phyloP scores from a whole-genome alignment of 768 basidiomycete species.

The Auricularia sp. region DNA sequence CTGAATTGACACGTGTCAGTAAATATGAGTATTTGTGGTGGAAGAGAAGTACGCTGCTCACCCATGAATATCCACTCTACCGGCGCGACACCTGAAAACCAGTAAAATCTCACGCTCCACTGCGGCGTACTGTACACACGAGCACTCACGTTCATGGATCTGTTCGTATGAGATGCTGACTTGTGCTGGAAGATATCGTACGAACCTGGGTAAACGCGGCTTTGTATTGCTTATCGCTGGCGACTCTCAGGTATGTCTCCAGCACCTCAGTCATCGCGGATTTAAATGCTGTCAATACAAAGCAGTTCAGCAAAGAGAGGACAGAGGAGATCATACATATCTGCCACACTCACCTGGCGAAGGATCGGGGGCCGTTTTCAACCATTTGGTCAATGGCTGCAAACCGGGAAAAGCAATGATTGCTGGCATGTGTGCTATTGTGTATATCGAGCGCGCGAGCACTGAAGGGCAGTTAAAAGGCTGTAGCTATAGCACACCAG shows the following conservation, averaged over 20 bases:
- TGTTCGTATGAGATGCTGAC: constrained; percentile 13
- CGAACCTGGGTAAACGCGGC: constrained; percentile 35
- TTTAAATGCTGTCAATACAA: constrained; percentile 32
- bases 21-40: too few species aligned
- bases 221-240: constrained; percentile 7
- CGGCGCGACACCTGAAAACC: constrained; percentile 38
- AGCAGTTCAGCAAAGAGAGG: too few species aligned
- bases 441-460: not conserved
- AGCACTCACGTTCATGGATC: constrained; percentile 35
- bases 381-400: not conserved
- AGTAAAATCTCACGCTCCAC: too few species aligned
- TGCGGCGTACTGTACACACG: too few species aligned
- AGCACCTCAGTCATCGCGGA: constrained; percentile 44
- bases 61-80: constrained; percentile 77
- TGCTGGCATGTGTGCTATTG: not conserved
- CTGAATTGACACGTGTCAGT: constrained; percentile 25
- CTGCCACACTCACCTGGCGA: not conserved
- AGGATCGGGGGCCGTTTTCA: not conserved
- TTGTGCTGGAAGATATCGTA: too few species aligned
- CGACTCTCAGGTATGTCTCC: constrained; percentile 22
- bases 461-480: not conserved
- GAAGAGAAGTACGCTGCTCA: constrained; percentile 16
- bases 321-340: too few species aligned
- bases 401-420: not conserved
- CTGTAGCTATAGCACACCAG: not conserved